Conservation (phyloP, 2,329 filamentous ascomycete species). For the Macrophomina phaseolina region DNA sequence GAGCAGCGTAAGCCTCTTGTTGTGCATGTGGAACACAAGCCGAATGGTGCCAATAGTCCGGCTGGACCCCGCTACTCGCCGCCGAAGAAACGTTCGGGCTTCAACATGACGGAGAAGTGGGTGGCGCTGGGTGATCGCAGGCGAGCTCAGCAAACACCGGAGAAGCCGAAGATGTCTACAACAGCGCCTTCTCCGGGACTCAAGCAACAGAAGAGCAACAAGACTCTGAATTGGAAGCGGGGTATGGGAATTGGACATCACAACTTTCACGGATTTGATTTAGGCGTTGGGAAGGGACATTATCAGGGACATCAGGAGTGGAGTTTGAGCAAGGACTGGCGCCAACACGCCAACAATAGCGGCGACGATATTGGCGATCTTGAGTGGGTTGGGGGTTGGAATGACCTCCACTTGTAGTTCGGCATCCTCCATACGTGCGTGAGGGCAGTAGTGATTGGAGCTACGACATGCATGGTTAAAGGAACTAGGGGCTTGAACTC, state of each 20-base stretch:
- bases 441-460: conserved; percentile 21
- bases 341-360: conserved; percentile 47
- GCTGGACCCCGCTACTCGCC: conserved; percentile 63
- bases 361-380: conserved; percentile 76
- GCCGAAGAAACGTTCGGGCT: conserved; percentile 63
- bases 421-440: conserved; percentile 17
- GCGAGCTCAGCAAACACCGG: conserved; percentile 63
- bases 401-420: conserved; percentile 68
- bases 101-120: conserved; percentile 76
- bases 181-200: conserved; percentile 40
- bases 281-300: conserved; percentile 23
- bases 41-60: neutral
- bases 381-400: conserved; percentile 96
- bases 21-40: conserved; percentile 36
- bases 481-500: conserved; percentile 24
- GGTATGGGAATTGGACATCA: conserved; percentile 30
- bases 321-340: conserved; percentile 57
- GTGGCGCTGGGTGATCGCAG: conserved; percentile 83
- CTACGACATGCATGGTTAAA: conserved; percentile 25
- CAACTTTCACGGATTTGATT: conserved; percentile 23
- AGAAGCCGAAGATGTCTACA: conserved; percentile 46
- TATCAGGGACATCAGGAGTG: conserved; percentile 43
- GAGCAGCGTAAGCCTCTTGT: conserved; percentile 30
- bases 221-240: conserved; percentile 43
- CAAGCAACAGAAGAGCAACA: conserved; percentile 45